Conservation (phyloP, 768 basidiomycete species). For the Lyophyllum atratum region DNA sequence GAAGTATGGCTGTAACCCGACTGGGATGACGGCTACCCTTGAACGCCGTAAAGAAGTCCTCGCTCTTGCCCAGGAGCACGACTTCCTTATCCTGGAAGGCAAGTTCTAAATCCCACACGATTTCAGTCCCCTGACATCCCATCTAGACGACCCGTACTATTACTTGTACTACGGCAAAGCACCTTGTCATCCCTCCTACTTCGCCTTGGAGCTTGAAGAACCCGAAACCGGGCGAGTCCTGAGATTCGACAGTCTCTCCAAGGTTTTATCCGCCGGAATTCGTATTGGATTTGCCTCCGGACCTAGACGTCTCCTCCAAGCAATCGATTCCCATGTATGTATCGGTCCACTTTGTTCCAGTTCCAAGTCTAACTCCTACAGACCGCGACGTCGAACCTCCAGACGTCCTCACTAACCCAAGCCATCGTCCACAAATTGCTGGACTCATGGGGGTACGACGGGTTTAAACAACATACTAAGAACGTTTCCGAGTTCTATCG, state of each 20-base stretch:
- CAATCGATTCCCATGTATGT: constrained; percentile 68
- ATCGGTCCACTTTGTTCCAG: background rate
- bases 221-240: constrained; percentile 72
- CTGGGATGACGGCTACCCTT: constrained; percentile 70
- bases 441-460: constrained; percentile 67
- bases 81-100: constrained; percentile 85
- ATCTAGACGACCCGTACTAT: constrained; percentile 73
- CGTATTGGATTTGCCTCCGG: constrained; percentile 80
- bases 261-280: constrained; percentile 72
- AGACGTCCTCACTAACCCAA: constrained; percentile 59
- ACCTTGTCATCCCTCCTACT: constrained; percentile 72
- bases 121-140: background rate
- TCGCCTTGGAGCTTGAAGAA: constrained; percentile 67
- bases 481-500: constrained; percentile 71
- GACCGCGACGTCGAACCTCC: constrained; percentile 54
- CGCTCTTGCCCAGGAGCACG: constrained; percentile 63
- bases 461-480: constrained; percentile 65
- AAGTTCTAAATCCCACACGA: constrained; percentile 11
- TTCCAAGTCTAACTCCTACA: background rate
- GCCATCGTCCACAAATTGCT: constrained; percentile 56
- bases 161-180: constrained; percentile 71
- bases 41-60: constrained; percentile 72
- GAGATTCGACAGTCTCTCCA: constrained; percentile 86
- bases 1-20: constrained; percentile 85
- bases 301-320: constrained; percentile 60